Evolutionary conservation across 306 rosid species (phyloP), one percentile per base, ranked within the genome.

Genomic region (Abrus precatorius): DNA sequence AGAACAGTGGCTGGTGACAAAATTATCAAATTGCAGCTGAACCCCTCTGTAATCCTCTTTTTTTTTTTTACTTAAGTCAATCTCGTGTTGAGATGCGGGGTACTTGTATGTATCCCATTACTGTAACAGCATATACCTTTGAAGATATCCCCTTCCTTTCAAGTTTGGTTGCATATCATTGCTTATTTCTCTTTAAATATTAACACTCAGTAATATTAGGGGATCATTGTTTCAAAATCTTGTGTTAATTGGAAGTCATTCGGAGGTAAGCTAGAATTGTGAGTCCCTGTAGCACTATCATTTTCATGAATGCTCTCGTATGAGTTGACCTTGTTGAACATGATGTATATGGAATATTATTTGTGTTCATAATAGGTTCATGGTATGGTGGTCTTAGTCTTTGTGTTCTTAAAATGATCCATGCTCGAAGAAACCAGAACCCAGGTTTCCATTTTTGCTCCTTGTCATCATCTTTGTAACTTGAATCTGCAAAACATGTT

Each of bases 51-150:
- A 49, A 50, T 12, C 30, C 60, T 69, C 1, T n/a, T 40, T 41
- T 65, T 65, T 29, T 63, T 12, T 9, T 36, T 2, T 3, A 62
- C 29, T 34, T 11, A 36, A 14, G 44, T 11, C 47, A 36, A 36
- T 2, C 36, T 49, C 32, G 7, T 32, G 47, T 7, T 50, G 61
- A 49, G 61, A 49, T 32, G 75, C 12, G 13, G 43, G 49, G 7
- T 49, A 32, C 30, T 32, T 59, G 55, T 74, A 13, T 59, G 55
- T 74, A 13, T 69, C 5, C 29, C n/a, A 30, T 76, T 53, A 67
- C n/a, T 41, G 43, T 43, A 41, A 78, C 75, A 33, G 68, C 29
- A n/a, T 36, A 71, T 50, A 27, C 28, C 33, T 27, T 27, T 38
- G 5, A 53, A 52, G n/a, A 49, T 65, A 5, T 48, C 63, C 65